phyloP scores from a whole-genome alignment of 495 filamentous ascomycete genomes.

The Neurospora sp. region DNA sequence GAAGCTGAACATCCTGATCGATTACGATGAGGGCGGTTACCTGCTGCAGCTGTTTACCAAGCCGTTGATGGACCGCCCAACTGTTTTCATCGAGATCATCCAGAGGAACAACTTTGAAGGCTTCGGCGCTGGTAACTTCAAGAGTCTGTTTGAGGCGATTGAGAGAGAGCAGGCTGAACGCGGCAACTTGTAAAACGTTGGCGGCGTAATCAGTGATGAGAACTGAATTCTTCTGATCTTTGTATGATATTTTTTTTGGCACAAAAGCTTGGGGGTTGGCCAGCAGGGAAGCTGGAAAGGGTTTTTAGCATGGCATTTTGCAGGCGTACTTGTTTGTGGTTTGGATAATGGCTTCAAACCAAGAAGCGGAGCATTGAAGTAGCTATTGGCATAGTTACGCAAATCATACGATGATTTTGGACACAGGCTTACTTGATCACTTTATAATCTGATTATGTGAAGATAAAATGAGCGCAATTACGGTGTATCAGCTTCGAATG shows the following conservation, averaged over 20 bases:
- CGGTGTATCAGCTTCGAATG: not conserved
- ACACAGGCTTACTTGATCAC: not conserved
- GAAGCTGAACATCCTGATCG: conserved; percentile 71
- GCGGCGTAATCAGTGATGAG: not conserved
- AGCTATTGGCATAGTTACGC: not conserved
- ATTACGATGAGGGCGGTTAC: conserved; percentile 86
- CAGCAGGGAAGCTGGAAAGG: not conserved
- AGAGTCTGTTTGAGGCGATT: conserved; percentile 84
- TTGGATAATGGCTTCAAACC: not conserved
- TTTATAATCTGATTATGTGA: not conserved
- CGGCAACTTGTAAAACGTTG: conserved; percentile 53
- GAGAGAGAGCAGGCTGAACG: conserved; percentile 77
- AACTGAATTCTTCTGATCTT: not conserved
- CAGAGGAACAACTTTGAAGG: conserved; percentile 78
- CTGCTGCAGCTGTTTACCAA: conserved; percentile 81
- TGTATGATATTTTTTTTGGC: not conserved
- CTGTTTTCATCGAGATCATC: conserved; percentile 91
- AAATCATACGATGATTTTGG: not conserved
- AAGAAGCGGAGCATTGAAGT: not conserved
- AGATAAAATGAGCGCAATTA: not conserved
- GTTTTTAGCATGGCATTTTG: not conserved
- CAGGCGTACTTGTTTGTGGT: not conserved
- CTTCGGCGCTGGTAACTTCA: conserved; percentile 93
- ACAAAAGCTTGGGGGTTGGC: not conserved
- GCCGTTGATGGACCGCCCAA: conserved; percentile 85